phyloP scores from a whole-genome alignment of 2,329 filamentous ascomycete species.

The Cercospora beticola region DNA sequence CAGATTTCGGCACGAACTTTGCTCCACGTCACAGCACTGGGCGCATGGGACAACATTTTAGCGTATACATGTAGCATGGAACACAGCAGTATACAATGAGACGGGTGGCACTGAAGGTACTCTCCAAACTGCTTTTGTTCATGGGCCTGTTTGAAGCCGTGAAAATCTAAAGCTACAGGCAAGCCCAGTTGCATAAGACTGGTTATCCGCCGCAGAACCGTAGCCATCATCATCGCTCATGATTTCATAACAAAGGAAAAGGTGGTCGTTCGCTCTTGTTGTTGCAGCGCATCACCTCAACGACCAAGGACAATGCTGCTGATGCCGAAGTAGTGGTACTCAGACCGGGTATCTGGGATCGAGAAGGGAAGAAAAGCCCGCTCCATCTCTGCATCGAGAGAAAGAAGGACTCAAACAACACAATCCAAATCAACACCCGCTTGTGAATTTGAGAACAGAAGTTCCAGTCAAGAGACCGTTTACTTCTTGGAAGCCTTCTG shows the following conservation, averaged over 20 bases:
- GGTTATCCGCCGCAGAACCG: slow-evolving; percentile 29
- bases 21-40: neutral
- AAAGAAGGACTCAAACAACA: slow-evolving; percentile 22
- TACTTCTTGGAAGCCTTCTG: slow-evolving; percentile 44
- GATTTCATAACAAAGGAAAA: slow-evolving; percentile 37
- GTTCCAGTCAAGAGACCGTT: slow-evolving; percentile 23
- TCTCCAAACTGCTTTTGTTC: slow-evolving; percentile 23
- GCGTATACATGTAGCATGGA: neutral
- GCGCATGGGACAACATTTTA: neutral
- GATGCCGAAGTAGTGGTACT: slow-evolving; percentile 23
- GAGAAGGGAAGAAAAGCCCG: slow-evolving; percentile 25
- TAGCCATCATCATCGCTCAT: slow-evolving; percentile 33
- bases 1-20: neutral
- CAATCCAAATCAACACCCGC: slow-evolving; percentile 27
- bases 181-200: slow-evolving; percentile 28
- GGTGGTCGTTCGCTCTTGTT: slow-evolving; percentile 27
- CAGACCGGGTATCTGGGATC: slow-evolving; percentile 22
- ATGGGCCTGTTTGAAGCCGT: slow-evolving; percentile 20
- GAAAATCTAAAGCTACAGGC: slow-evolving; percentile 36
- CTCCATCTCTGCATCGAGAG: neutral
- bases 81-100: neutral
- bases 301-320: slow-evolving; percentile 27
- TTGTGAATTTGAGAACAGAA: slow-evolving; percentile 22
- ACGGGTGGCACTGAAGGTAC: neutral
- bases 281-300: slow-evolving; percentile 25